Conservation (phyloP, 768 basidiomycete species). For the Cubamyces lactineus region DNA sequence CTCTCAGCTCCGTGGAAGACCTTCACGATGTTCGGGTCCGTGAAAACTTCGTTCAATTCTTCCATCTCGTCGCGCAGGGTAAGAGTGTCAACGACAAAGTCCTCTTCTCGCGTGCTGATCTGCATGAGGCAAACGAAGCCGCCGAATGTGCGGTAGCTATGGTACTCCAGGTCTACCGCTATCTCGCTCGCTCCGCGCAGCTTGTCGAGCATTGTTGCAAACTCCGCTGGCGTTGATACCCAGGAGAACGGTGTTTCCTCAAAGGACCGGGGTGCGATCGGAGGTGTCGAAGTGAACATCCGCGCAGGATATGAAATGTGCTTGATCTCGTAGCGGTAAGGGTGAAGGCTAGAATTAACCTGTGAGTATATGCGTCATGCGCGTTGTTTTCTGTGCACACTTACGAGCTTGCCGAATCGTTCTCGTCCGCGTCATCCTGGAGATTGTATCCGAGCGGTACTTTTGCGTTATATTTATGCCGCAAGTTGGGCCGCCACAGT, state of each 20-base stretch:
- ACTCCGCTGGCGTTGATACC: conserved; percentile 59
- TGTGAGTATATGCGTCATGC: not conserved
- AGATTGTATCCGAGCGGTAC: conserved; percentile 76
- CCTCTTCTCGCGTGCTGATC: conserved; percentile 78
- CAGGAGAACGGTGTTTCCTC: conserved; percentile 71
- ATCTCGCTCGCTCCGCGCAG: conserved; percentile 75
- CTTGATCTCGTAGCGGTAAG: conserved; percentile 85
- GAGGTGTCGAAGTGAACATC: conserved; percentile 59
- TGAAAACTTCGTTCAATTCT: conserved; percentile 80
- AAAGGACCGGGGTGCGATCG: conserved; percentile 60
- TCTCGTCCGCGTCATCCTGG: conserved; percentile 36
- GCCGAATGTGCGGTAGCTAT: conserved; percentile 79
- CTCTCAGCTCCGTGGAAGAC: conserved; percentile 94
- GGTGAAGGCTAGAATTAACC: conserved; percentile 48
- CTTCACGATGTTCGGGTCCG: conserved; percentile 84
- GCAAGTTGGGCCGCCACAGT: conserved; percentile 70
- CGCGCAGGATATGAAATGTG: conserved; percentile 70
- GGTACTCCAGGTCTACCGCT: conserved; percentile 94
- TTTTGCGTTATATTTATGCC: conserved; percentile 81
- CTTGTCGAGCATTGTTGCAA: conserved; percentile 66
- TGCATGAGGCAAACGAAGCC: conserved; percentile 96
- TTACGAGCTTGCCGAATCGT: conserved; percentile 36
- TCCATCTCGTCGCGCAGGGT: conserved; percentile 74
- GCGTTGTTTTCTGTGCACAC: conserved; percentile 16
- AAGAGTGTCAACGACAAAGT: conserved; percentile 88